Evolutionary conservation across 23 red algal genomes (phyloP).

Genomic region (Cyanidium caldarium): DNA sequence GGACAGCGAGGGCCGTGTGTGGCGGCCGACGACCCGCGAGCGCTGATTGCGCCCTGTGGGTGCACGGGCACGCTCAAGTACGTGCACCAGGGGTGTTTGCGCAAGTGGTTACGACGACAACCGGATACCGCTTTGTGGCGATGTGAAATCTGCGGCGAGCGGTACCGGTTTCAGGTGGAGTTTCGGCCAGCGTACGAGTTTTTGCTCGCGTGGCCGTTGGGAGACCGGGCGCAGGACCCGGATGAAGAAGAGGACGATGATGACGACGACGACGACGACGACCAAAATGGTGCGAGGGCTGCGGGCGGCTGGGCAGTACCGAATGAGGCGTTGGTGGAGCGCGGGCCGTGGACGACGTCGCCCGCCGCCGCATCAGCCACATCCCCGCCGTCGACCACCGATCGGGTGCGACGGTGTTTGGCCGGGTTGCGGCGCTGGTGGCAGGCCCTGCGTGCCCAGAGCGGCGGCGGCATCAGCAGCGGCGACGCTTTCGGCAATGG

Average conservation of each 20-base stretch:
- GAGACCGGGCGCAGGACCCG: background rate
- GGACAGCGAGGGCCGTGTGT: background rate
- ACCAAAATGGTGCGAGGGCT: no score
- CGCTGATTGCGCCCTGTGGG: slow-evolving; percentile 1
- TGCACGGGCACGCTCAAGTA: slow-evolving; percentile 3
- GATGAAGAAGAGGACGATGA: background rate
- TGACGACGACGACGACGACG: background rate
- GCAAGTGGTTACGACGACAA: background rate
- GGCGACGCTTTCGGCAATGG: no score
- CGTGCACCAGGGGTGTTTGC: slow-evolving; percentile 5
- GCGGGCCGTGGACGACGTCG: no score
- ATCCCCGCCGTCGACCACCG: no score
- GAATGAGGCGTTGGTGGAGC: background rate
- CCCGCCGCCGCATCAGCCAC: no score
- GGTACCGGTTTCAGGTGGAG: background rate
- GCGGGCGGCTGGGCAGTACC: background rate
- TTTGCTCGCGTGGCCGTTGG: background rate
- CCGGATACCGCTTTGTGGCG: background rate
- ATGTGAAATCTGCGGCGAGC: background rate
- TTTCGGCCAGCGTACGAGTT: slow-evolving; percentile 1
- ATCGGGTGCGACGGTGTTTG: no score
- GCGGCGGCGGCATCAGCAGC: no score
- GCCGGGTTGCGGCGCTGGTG: background rate
- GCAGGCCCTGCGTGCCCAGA: background rate
- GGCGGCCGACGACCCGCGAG: background rate